A percentile compares a stretch with the other conserved stretches of the same genome.
Evolutionary conservation across 1,284 basidiomycete species (phyloP).

Genomic region (Puccinia coronata): DNA sequence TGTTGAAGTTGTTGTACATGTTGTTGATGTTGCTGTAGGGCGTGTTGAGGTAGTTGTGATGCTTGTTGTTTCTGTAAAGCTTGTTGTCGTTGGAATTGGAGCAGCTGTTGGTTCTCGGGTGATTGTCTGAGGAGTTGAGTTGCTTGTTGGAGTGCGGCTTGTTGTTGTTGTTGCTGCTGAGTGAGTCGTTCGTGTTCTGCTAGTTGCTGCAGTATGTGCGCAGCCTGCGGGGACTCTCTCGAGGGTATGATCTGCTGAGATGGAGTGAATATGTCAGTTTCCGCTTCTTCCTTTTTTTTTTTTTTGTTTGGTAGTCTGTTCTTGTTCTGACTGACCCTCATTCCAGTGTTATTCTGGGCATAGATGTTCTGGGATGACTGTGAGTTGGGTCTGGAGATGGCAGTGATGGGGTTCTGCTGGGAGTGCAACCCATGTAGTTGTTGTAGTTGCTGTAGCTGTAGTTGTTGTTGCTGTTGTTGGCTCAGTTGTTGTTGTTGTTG

Average conservation of each 20-base stretch:
- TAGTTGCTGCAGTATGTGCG: conserved; percentile 29
- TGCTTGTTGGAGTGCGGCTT: neutral
- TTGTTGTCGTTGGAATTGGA: conserved; percentile 9
- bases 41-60: neutral
- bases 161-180: conserved; percentile 24
- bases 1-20: neutral
- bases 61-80: neutral
- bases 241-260: neutral
- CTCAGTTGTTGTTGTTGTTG: neutral
- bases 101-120: neutral
- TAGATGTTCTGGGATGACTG: neutral
- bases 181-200: conserved; percentile 4
- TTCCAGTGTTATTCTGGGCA: neutral
- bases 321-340: neutral
- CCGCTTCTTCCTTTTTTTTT: too few relatives aligned
- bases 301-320: neutral
- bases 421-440: too few relatives aligned
- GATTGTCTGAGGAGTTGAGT: conserved; percentile 24
- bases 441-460: too few relatives aligned
- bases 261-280: too few relatives aligned
- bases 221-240: neutral
- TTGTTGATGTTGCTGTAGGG: conserved; percentile 11
- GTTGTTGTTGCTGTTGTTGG: conserved; percentile 18
- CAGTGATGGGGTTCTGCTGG: too few relatives aligned
- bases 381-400: neutral